These are phyloP conservation scores for Fusarium sambucinum DNA, from an alignment of 2,329 filamentous ascomycete genomes.

Conservation along the genomic window DNA sequence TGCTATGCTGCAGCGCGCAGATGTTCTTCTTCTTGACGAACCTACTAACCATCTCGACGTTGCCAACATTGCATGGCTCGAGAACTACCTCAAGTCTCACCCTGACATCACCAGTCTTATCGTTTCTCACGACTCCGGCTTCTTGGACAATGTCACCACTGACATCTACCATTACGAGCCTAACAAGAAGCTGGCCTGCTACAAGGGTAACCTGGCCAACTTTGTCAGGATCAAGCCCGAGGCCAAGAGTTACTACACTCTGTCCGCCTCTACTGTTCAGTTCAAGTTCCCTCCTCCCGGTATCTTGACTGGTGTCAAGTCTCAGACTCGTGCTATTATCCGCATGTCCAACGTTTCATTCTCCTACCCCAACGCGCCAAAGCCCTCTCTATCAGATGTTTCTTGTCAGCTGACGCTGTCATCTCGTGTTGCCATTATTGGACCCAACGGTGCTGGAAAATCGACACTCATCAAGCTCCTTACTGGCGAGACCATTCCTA, in stretches of 20 bases:
- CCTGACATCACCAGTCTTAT: slow-evolving; percentile 97
- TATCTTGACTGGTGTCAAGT: slow-evolving; percentile 95
- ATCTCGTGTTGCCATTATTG: slow-evolving; percentile 95
- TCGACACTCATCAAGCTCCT: slow-evolving; percentile 98
- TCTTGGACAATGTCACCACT: slow-evolving; percentile 96
- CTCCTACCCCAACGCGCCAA: slow-evolving; percentile 89
- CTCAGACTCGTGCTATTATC: slow-evolving; percentile 90
- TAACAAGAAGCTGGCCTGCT: slow-evolving; percentile 91
- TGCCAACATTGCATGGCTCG: slow-evolving; percentile 93
- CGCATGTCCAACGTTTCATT: slow-evolving; percentile 93
- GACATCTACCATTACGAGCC: slow-evolving; percentile 99
- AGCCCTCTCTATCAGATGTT: slow-evolving; percentile 88
- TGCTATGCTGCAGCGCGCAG: slow-evolving; percentile 96
- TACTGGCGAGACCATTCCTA: slow-evolving; percentile 90
- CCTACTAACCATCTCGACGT: slow-evolving; percentile 99
- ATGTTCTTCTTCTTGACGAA: slow-evolving; percentile 96
- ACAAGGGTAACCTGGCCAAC: slow-evolving; percentile 82
- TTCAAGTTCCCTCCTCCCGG: slow-evolving; percentile 99
- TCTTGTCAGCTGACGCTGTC: slow-evolving; percentile 90
- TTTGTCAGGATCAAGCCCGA: slow-evolving; percentile 94
- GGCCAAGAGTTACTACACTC: slow-evolving; percentile 97
- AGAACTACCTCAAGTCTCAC: slow-evolving; percentile 95
- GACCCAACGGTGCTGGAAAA: slow-evolving; percentile 97
- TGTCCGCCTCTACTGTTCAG: slow-evolving; percentile 87
- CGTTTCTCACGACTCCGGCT: slow-evolving; percentile 97